Conservation (phyloP, 352 stramenopile genomes). For the Phytophthora hybrid region DNA sequence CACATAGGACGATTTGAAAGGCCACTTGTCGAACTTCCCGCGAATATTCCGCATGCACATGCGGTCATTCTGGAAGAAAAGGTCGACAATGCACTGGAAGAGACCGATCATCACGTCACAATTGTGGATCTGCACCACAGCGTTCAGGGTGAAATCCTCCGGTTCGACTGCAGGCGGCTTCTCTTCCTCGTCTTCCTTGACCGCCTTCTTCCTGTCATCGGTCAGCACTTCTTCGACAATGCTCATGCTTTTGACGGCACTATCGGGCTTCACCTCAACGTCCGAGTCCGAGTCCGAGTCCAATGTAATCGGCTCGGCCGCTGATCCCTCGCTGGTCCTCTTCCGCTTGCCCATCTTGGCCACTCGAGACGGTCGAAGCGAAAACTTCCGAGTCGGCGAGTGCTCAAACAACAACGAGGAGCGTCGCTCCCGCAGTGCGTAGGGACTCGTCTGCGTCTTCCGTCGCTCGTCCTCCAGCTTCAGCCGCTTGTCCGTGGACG, state of each 20-base stretch:
- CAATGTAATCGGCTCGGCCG: constrained; percentile 58
- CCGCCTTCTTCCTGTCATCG: constrained; percentile 8
- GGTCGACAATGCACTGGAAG: constrained; percentile 44
- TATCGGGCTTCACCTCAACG: constrained; percentile 15
- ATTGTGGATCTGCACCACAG: constrained; percentile 27
- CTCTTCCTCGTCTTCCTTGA: constrained; percentile 24
- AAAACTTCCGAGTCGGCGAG: background rate
- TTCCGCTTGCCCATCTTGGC: constrained; percentile 39
- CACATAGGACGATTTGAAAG: constrained; percentile 38
- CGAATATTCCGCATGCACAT: constrained; percentile 53
- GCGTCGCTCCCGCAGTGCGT: constrained; percentile 28
- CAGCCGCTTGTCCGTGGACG: constrained; percentile 12
- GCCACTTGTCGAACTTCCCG: constrained; percentile 42
- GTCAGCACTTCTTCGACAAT: constrained; percentile 17
- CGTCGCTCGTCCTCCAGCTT: constrained; percentile 7
- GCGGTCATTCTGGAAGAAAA: constrained; percentile 46
- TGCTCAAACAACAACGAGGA: background rate
- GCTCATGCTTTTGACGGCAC: constrained; percentile 7
- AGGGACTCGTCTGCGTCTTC: constrained; percentile 5
- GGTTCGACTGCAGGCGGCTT: constrained; percentile 29
- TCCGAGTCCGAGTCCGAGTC: constrained; percentile 58
- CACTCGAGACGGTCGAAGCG: background rate
- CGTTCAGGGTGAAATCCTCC: constrained; percentile 28
- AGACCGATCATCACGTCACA: constrained; percentile 56
- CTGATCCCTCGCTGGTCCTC: constrained; percentile 42